Evolutionary conservation across 2,329 filamentous ascomycete genomes (phyloP), one percentile per base, ranked within the genome.

Genomic region (Alternaria ventricosa): DNA sequence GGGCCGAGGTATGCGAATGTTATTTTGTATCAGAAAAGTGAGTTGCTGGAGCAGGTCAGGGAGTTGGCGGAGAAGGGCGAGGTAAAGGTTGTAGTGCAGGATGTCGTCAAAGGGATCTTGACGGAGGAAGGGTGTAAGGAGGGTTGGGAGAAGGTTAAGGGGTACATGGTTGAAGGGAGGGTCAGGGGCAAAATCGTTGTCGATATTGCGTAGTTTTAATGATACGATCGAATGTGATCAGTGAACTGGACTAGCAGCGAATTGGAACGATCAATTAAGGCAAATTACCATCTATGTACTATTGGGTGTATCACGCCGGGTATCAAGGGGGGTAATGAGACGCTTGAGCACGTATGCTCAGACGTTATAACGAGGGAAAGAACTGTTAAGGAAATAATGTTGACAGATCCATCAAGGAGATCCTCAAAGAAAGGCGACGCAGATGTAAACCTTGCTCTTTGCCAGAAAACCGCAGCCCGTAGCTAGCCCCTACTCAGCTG

Each of bases 181-280:
- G 75, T 76, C 2, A 64, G 72, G 30, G 74, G 76, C 7, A 78
- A 77, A 64, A 72, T 78, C 50, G 74, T 78, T 22, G 63, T 75
- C n/a, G 64, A 66, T 28, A 65, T 76, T 41, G 30, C 49, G 13
- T 53, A 53, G 36, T 2, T 36, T 23, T 5, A 3, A 28, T 20
- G 25, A 1, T 27, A 28, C 25, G 15, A 12, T 27, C 23, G 4
- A 18, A 10, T 11, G 11, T 33, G 18, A 41, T 5, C 8, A 18
- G 36, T 18, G n/a, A 5, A 18, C 36, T 8, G 3, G n/a, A 41
- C n/a, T 41, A 18, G 8, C 8, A 50, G 20, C 5, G 4, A 46
- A 56, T 30, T 9, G 18, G 3, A 56, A 33, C 20, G n/a, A 33
- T 33, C 10, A 23, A 36, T 56, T 33, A 56, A 47, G 8, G 22